phyloP scores from a whole-genome alignment of 495 filamentous ascomycete species.

The Coniosporium apollinis region DNA sequence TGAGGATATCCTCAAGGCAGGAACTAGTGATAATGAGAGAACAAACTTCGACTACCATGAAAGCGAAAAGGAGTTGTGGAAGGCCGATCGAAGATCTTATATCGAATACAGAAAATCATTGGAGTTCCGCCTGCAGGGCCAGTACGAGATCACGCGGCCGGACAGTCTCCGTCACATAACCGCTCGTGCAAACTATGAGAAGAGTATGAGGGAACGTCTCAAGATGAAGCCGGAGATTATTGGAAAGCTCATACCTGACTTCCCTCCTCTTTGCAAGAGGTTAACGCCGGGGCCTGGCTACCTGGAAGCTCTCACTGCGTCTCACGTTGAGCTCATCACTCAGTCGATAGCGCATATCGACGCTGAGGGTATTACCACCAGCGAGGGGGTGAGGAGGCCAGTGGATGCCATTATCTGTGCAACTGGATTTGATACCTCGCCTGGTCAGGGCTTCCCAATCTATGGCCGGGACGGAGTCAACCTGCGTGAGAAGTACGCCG shows the following conservation, averaged over 20 bases:
- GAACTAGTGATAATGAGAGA: not conserved
- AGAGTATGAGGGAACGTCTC: not conserved
- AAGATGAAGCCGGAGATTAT: not conserved
- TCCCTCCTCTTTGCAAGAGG: not conserved
- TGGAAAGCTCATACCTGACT: slow-evolving; percentile 1
- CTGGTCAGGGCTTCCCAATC: slow-evolving; percentile 4
- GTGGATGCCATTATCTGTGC: slow-evolving; percentile 11
- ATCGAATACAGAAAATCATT: not conserved
- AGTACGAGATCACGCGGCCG: not conserved
- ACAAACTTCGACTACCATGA: not conserved
- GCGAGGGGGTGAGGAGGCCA: slow-evolving; percentile 3
- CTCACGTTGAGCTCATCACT: slow-evolving; percentile 4
- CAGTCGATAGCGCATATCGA: slow-evolving; percentile 2
- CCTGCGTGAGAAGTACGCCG: slow-evolving; percentile 1
- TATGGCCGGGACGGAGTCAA: slow-evolving; percentile 5
- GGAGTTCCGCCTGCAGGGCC: not conserved
- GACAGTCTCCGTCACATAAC: not conserved
- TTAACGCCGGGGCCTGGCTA: slow-evolving; percentile 6
- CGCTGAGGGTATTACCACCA: slow-evolving; percentile 2
- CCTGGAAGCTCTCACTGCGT: slow-evolving; percentile 4
- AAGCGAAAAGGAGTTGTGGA: not conserved
- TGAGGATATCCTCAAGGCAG: not conserved
- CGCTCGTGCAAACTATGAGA: not conserved
- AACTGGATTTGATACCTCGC: slow-evolving; percentile 9
- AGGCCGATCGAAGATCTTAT: not conserved